A percentile compares a stretch with the other conserved stretches of the same genome.
Evolutionary conservation across 345 rosid genomes (phyloP).

Genomic region (Euphorbia peplus): DNA sequence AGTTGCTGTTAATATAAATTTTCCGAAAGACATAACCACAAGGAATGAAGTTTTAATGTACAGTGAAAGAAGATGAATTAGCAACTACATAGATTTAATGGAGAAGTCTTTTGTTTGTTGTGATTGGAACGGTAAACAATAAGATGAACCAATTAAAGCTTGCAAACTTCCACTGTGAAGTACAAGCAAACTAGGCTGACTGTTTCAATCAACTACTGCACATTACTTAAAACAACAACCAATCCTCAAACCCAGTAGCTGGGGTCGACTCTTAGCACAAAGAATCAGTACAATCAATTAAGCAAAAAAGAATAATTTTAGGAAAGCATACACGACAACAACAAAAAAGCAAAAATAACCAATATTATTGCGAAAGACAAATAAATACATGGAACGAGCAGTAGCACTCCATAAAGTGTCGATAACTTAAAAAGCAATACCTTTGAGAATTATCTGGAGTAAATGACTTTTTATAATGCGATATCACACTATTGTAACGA

Average conservation of each 20-base stretch:
- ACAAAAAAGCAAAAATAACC: not conserved
- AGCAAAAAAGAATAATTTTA: not conserved
- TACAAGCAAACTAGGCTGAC: not conserved
- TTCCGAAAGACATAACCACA: not conserved
- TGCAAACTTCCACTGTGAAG: not conserved
- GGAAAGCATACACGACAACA: not conserved
- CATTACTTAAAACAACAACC: not conserved
- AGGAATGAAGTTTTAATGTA: not conserved
- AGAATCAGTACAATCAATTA: not conserved
- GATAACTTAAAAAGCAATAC: slow-evolving; percentile 27
- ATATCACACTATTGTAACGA: slow-evolving; percentile 71
- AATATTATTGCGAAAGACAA: not conserved
- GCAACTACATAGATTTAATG: not conserved
- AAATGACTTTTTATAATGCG: slow-evolving; percentile 90
- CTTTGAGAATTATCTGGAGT: slow-evolving; percentile 91
- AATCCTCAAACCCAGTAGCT: not conserved
- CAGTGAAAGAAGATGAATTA: not conserved
- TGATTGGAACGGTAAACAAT: not conserved
- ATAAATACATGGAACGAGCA: not conserved
- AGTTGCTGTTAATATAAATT: slow-evolving; percentile 17
- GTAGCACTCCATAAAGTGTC: not conserved
- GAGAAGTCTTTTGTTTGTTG: not conserved
- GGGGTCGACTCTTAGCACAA: not conserved
- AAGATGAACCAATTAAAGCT: not conserved
- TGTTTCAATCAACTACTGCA: not conserved